These are phyloP conservation scores for Penicillium simplicissimum DNA, from an alignment of 495 filamentous ascomycete species.

Conservation along the genomic window DNA sequence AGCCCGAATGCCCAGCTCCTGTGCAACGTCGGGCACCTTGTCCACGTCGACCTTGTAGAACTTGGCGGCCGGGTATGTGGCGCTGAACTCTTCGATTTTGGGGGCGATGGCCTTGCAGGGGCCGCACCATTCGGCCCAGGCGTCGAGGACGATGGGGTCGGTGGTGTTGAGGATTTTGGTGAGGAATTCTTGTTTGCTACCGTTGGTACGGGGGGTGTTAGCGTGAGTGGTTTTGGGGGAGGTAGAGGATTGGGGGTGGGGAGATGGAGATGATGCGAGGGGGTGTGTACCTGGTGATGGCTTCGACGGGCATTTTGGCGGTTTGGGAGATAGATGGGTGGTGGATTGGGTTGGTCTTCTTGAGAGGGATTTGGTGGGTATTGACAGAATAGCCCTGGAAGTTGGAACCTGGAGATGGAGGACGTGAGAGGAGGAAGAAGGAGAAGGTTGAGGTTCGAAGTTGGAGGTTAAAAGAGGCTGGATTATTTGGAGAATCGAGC, in stretches of 20 bases:
- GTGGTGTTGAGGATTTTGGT: conserved; percentile 33
- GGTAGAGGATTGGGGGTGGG: not conserved
- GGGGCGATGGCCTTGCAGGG: conserved; percentile 87
- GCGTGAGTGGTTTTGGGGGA: not conserved
- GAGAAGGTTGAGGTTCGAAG: not conserved
- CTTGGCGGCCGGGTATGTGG: conserved; percentile 52
- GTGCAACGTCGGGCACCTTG: conserved; percentile 66
- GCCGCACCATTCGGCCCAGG: conserved; percentile 85
- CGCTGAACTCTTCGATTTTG: conserved; percentile 59
- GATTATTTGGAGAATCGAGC: not conserved
- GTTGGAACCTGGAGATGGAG: too few relatives aligned
- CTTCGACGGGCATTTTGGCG: not conserved
- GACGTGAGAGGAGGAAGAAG: not conserved
- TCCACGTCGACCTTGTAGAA: conserved; percentile 93
- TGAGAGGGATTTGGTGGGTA: too few relatives aligned
- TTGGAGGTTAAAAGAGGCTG: not conserved
- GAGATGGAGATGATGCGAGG: too few relatives aligned
- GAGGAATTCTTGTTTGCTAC: conserved; percentile 21
- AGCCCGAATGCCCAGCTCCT: conserved; percentile 75
- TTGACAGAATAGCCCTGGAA: too few relatives aligned
- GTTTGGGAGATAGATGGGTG: not conserved
- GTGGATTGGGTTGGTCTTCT: too few relatives aligned
- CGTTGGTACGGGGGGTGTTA: not conserved
- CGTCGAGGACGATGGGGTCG: conserved; percentile 70
- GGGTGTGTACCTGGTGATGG: not conserved